Conservation (phyloP, 371 early-diverging fungal species). For the Globomyces sp. region DNA sequence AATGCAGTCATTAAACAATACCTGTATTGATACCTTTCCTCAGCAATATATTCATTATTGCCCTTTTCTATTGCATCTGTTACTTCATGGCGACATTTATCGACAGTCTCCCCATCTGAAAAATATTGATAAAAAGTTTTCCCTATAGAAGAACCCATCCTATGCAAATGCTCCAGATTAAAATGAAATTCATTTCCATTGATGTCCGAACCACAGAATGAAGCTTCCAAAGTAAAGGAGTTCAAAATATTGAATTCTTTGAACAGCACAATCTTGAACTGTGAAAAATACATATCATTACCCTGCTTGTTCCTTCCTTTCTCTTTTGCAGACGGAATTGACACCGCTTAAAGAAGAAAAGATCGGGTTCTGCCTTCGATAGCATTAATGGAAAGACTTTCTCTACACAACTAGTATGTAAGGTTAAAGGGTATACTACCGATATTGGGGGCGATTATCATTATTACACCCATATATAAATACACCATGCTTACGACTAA, state of each 20-base stretch:
- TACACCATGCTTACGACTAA: slow-evolving; percentile 40
- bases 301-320: slow-evolving; percentile 45
- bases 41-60: background rate
- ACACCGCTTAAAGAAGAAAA: slow-evolving; percentile 33
- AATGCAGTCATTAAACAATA: background rate
- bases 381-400: slow-evolving; percentile 39
- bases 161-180: background rate
- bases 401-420: slow-evolving; percentile 23
- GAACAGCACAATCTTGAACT: slow-evolving; percentile 21
- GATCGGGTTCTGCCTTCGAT: slow-evolving; percentile 19
- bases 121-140: slow-evolving; percentile 5
- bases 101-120: background rate
- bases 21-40: background rate
- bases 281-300: slow-evolving; percentile 4
- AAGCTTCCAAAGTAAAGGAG: slow-evolving; percentile 46
- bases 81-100: background rate
- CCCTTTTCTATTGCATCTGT: background rate
- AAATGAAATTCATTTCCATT: slow-evolving; percentile 3
- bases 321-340: slow-evolving; percentile 34
- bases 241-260: slow-evolving; percentile 35
- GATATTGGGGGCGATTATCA: background rate
- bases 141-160: slow-evolving; percentile 5
- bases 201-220: slow-evolving; percentile 39
- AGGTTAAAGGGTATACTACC: no score
- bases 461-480: slow-evolving; percentile 47